Evolutionary conservation across 148 eudicot genomes (phyloP), one percentile per base, ranked within the genome.

Genomic region (Camellia japonica): DNA sequence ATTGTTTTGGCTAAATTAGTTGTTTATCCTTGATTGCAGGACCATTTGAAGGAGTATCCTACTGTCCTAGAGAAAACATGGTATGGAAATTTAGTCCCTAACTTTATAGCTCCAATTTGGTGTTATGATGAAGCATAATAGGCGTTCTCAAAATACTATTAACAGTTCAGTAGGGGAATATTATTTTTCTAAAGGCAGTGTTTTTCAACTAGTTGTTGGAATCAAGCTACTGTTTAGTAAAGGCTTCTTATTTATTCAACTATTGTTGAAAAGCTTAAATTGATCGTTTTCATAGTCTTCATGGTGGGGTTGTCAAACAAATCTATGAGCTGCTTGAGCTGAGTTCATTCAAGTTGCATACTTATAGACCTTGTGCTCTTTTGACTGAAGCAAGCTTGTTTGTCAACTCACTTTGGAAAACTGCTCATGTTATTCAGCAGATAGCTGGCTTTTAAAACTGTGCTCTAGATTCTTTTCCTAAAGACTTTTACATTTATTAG

Each of bases 11-110:
- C 41, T 71, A 71, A 82, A 54, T 64, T 18, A 19, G 69, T 47
- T 11, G 23, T 43, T 18, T 81, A 6, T 63, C 65, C 71, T 79
- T 90, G 60, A 71, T 79, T 86, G 77, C 95, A 96, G 99, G 93
- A 78, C 95, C 97, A 60, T 90, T 89, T 87, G 93, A 92, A 87
- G 93, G 87, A 78, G 88, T 85, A 77, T 84, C 95, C 42, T 90
- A 77, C 84, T 87, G 77, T 82, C 88, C 91, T 71, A 79, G 75
- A 83, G 89, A 89, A 82, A 81, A 78, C 46, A 77, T 81, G 97
- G 98, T 95, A 88, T 59, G 64, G 10, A 79, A 42, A 75, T 73
- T 73, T 69, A 64, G 44, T 46, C 64, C 43, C 74, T 23, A 7
- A 12, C 44, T 56, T 42, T 43, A 0, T 74, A 23, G 82, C 61